These are phyloP conservation scores for Moniliophthora roreri DNA, from an alignment of 1,284 basidiomycete species.

Conservation along the genomic window DNA sequence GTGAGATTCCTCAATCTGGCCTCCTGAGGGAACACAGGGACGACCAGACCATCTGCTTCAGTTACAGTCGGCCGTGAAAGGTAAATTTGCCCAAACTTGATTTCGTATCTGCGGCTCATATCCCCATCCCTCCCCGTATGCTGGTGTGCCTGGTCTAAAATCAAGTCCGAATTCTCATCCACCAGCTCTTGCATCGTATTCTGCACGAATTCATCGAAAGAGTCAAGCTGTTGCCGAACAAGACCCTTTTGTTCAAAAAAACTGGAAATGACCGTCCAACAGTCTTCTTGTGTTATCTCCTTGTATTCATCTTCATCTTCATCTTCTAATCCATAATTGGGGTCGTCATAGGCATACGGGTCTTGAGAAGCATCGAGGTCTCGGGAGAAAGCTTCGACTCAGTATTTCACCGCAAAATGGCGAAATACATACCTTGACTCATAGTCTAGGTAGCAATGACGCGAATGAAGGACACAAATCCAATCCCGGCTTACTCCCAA, in stretches of 20 bases:
- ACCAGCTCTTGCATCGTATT: constrained; percentile 99
- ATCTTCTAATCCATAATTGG: constrained; percentile 56
- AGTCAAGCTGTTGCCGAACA: constrained; percentile 96
- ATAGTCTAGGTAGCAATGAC: constrained; percentile 22
- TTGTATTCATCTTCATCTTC: constrained; percentile 67
- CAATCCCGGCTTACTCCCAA: too few species aligned
- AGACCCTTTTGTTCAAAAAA: constrained; percentile 99
- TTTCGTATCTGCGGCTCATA: constrained; percentile 90
- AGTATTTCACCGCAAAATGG: constrained; percentile 1
- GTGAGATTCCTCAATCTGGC: constrained; percentile 93
- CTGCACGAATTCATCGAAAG: constrained; percentile 98
- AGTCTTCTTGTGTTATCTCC: constrained; percentile 90
- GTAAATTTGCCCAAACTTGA: constrained; percentile 98
- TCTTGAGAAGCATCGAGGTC: constrained; percentile 49
- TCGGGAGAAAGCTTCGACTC: constrained; percentile 25
- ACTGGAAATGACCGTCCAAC: constrained; percentile 93
- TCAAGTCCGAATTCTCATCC: constrained; percentile 92
- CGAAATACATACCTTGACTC: constrained; percentile 49
- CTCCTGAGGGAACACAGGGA: constrained; percentile 96
- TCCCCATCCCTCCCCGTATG: constrained; percentile 86
- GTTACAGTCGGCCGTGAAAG: constrained; percentile 93
- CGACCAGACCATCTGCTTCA: constrained; percentile 93
- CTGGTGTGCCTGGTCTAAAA: constrained; percentile 95
- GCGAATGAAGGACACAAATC: too few species aligned
- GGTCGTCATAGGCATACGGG: constrained; percentile 56